Conservation (phyloP, 352 stramenopile species). For the Pythium sukuiense region DNA sequence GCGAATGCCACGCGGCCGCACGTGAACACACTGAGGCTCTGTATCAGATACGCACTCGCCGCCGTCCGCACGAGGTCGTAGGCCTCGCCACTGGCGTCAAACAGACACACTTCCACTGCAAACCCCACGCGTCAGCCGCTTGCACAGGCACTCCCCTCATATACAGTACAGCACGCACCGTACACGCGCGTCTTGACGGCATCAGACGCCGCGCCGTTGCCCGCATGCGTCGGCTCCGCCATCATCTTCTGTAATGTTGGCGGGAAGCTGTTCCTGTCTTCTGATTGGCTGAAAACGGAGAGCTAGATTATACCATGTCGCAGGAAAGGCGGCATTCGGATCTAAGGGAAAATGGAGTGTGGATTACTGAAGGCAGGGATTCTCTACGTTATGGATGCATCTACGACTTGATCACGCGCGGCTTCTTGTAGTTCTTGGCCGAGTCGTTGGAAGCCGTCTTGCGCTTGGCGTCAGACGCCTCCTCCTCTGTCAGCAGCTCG, state of each 20-base stretch:
- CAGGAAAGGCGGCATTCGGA: neutral
- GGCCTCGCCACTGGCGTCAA: conserved; percentile 45
- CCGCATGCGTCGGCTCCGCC: neutral
- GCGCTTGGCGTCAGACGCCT: conserved; percentile 10
- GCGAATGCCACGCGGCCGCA: conserved; percentile 8
- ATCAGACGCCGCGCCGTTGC: neutral
- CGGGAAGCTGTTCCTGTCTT: neutral
- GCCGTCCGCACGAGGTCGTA: conserved; percentile 35
- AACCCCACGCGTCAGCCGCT: neutral
- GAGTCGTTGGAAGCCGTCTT: conserved; percentile 4
- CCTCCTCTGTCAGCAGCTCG: conserved; percentile 52
- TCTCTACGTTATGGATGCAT: neutral
- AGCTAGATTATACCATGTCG: neutral
- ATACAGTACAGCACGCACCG: neutral
- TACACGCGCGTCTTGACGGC: neutral
- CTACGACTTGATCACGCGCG: conserved; percentile 1
- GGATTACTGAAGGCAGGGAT: neutral
- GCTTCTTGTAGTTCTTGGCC: conserved; percentile 20
- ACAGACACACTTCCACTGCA: conserved; percentile 60
- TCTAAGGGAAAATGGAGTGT: neutral
- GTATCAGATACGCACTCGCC: conserved; percentile 28
- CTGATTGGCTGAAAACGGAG: neutral
- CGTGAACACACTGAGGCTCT: conserved; percentile 26
- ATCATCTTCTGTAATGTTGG: neutral
- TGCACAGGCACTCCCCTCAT: neutral